Conservation (phyloP, 225 moss, liverwort and hornwort species). For the Polytrichum formosum region DNA sequence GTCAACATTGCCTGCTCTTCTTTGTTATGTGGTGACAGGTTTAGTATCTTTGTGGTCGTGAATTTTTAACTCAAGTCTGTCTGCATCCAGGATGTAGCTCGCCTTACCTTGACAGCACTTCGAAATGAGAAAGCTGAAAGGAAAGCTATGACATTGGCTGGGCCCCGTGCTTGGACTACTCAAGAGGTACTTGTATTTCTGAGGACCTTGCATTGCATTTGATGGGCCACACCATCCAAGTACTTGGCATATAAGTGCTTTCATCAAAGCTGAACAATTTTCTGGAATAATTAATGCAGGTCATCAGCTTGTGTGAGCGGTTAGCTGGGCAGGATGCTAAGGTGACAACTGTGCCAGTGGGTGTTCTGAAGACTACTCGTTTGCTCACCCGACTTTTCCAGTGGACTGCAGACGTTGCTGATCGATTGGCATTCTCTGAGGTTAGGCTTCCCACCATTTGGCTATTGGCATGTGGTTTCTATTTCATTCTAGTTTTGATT, state of each 20-base stretch:
- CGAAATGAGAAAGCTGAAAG: slow-evolving; percentile 68
- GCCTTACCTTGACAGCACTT: slow-evolving; percentile 76
- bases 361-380: slow-evolving; percentile 68
- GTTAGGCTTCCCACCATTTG: slow-evolving; percentile 16
- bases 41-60: background rate
- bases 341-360: slow-evolving; percentile 85
- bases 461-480: no score
- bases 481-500: no score
- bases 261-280: no score
- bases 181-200: slow-evolving; percentile 59
- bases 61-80: background rate
- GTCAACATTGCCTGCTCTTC: no score
- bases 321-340: slow-evolving; percentile 93
- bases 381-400: slow-evolving; percentile 78
- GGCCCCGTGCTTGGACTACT: slow-evolving; percentile 94
- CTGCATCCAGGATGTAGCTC: slow-evolving; percentile 62
- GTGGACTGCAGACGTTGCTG: slow-evolving; percentile 88
- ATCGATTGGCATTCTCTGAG: slow-evolving; percentile 94
- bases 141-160: slow-evolving; percentile 67
- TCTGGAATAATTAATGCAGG: slow-evolving; percentile 26
- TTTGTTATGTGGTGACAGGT: no score
- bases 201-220: no score
- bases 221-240: no score
- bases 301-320: slow-evolving; percentile 90
- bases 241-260: slow-evolving; percentile 1